Base-by-base conservation (phyloP, 2,329 filamentous ascomycete genomes). In the Emericellopsis cladophorae region DNA sequence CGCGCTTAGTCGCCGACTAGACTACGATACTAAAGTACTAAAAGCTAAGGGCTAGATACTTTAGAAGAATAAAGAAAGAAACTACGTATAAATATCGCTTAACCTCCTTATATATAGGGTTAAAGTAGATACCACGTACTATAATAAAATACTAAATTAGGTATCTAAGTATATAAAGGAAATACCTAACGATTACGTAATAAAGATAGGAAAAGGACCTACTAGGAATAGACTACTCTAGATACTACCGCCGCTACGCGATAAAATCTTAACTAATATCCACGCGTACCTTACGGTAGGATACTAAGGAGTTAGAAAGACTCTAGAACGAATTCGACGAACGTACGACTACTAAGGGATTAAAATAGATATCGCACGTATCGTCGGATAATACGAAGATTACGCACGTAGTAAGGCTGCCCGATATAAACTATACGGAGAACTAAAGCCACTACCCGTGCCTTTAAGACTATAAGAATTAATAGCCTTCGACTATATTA, bases 41-140 rank as follows among this genome's bases (percentile, higher is more conserved):
- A 44, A 43, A 26, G 35, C 36, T 37, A 45, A 35, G 31, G 36
- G 47, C 40, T 40, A 46, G 44, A 7, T 46, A 22, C 37, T 48
- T 34, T 36, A 42, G 34, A 29, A 16, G 11, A 36, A 31, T 39
- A 31, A 39, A 5, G 14, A 39, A 32, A 21, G 18, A 33, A 39
- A 32, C 24, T 31, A 31, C 7, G 7, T 18, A 32, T 39, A 39
- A 18, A 31, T 4, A 39, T 21, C 4, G 4, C 14, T 39, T 31
- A 31, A 39, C 22, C 7, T 22, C 4, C n/a, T 39, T 14, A 31
- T 16, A 16, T 39, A 6, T 39, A 39, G 10, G 7, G 21, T 39
- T 9, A 7, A 39, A 39, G 12, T 23, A 22, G 21, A 39, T 32
- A 31, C 11, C 32, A 32, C 7, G 21, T 18, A 31, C 23, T 22